phyloP scores from a whole-genome alignment of 208 protist genomes.

The Trypanosoma vivax region DNA sequence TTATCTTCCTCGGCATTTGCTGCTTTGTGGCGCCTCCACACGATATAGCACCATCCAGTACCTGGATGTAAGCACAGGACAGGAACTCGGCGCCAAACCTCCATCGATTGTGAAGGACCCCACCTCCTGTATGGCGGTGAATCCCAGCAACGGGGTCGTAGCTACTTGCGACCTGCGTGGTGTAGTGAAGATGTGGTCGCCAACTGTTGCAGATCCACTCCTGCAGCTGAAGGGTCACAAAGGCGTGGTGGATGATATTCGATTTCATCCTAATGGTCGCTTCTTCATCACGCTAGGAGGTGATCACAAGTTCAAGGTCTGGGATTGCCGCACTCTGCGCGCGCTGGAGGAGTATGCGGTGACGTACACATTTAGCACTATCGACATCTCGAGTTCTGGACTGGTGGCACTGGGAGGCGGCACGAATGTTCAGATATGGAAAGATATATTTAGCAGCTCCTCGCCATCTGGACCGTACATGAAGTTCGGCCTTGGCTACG shows the following conservation, averaged over 20 bases:
- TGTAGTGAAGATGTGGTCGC: constrained; percentile 95
- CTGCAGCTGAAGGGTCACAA: constrained; percentile 95
- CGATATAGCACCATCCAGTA: constrained; percentile 89
- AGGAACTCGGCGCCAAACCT: constrained; percentile 74
- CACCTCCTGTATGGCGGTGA: constrained; percentile 83
- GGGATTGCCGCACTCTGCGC: constrained; percentile 95
- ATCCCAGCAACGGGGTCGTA: constrained; percentile 94
- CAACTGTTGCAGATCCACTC: constrained; percentile 90
- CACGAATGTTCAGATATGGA: constrained; percentile 86
- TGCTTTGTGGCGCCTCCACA: constrained; percentile 89
- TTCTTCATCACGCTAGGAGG: constrained; percentile 94
- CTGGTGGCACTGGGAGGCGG: constrained; percentile 77
- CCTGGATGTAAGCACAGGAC: constrained; percentile 93
- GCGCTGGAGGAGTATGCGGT: constrained; percentile 84
- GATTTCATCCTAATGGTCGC: constrained; percentile 84
- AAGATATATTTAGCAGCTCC: constrained; percentile 67
- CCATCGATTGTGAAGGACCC: constrained; percentile 75
- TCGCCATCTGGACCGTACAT: constrained; percentile 77
- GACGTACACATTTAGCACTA: constrained; percentile 68
- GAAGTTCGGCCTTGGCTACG: constrained; percentile 85
- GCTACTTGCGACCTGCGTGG: constrained; percentile 89
- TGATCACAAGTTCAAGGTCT: constrained; percentile 96
- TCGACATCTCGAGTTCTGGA: constrained; percentile 83
- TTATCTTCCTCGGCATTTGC: constrained; percentile 97
- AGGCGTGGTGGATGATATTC: constrained; percentile 77